Evolutionary conservation across 495 filamentous ascomycete genomes (phyloP).

Genomic region (Penicillium herquei): DNA sequence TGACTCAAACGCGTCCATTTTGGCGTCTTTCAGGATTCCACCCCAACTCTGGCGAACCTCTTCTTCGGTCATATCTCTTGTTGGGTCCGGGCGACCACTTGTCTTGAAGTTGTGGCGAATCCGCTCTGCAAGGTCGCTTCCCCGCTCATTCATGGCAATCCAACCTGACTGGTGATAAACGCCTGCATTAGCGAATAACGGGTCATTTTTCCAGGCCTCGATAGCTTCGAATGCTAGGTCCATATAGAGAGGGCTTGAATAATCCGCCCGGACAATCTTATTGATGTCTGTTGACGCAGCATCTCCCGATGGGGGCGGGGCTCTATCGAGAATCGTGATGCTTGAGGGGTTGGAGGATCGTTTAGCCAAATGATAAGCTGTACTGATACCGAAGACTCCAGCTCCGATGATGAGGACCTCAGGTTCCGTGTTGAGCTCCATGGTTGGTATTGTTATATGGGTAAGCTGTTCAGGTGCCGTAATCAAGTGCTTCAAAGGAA

Average conservation of each 20-base stretch:
- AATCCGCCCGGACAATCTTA: slow-evolving; percentile 38
- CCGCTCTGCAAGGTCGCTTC: slow-evolving; percentile 24
- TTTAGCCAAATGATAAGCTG: slow-evolving; percentile 41
- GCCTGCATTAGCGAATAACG: slow-evolving; percentile 21
- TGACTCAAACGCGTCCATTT: slow-evolving; percentile 23
- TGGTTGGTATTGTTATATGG: too few relatives aligned
- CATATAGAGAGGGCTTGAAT: slow-evolving; percentile 31
- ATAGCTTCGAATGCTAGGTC: slow-evolving; percentile 32
- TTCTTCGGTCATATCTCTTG: slow-evolving; percentile 24
- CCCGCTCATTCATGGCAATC: slow-evolving; percentile 34
- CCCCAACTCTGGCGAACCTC: slow-evolving; percentile 30
- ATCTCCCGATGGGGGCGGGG: slow-evolving; percentile 22
- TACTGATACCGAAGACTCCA: slow-evolving; percentile 44
- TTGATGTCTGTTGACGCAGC: slow-evolving; percentile 35
- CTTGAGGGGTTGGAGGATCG: slow-evolving; percentile 17
- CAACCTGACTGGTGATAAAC: slow-evolving; percentile 35
- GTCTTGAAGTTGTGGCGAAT: slow-evolving; percentile 34
- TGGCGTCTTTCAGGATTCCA: slow-evolving; percentile 27
- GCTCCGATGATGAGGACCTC: slow-evolving; percentile 41
- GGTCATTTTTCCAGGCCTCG: slow-evolving; percentile 23
- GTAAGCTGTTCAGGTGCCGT: not conserved
- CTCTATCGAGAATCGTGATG: slow-evolving; percentile 38
- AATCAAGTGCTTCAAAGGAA: too few relatives aligned
- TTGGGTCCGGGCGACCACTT: slow-evolving; percentile 13
- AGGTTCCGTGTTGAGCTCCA: slow-evolving; percentile 9